Conservation (phyloP, 75 land plant species). For the Pinus tabuliformis region DNA sequence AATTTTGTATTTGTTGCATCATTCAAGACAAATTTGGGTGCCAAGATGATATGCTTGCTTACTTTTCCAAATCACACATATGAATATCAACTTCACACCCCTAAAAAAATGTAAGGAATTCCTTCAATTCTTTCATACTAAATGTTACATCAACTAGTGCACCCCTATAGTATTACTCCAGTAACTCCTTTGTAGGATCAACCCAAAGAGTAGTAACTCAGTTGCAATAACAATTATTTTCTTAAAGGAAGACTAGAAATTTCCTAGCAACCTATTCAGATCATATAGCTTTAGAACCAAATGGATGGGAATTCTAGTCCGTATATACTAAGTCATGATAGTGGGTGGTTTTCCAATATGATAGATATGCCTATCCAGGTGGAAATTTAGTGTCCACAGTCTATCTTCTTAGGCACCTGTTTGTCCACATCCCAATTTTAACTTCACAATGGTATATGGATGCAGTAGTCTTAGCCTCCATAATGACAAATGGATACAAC, state of each 20-base stretch:
- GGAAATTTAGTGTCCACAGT: too few species aligned
- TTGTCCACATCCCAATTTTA: too few species aligned
- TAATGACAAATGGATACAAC: too few species aligned
- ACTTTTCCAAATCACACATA: conserved; percentile 87
- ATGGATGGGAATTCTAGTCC: too few species aligned
- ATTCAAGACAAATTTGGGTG: conserved; percentile 92
- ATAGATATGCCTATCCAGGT: too few species aligned
- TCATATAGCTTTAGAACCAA: too few species aligned
- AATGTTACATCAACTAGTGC: conserved; percentile 94
- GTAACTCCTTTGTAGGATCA: conserved; percentile 92
- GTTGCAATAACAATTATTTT: conserved; percentile 76
- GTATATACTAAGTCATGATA: too few species aligned
- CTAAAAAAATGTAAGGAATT: conserved; percentile 88
- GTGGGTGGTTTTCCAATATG: too few species aligned
- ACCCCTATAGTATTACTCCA: conserved; percentile 78
- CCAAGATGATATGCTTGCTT: conserved; percentile 93
- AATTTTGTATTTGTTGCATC: conserved; percentile 73
- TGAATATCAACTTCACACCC: conserved; percentile 94
- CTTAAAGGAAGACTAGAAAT: neutral
- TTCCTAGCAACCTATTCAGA: too few species aligned
- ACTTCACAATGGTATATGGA: too few species aligned
- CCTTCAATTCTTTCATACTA: conserved; percentile 93
- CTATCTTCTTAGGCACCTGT: too few species aligned
- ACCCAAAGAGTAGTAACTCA: conserved; percentile 97
- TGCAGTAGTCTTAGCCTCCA: too few species aligned